Evolutionary conservation across 129 eudicot species (phyloP), one percentile per base, ranked within the genome.

Genomic region (Smallanthus sonchifolius): DNA sequence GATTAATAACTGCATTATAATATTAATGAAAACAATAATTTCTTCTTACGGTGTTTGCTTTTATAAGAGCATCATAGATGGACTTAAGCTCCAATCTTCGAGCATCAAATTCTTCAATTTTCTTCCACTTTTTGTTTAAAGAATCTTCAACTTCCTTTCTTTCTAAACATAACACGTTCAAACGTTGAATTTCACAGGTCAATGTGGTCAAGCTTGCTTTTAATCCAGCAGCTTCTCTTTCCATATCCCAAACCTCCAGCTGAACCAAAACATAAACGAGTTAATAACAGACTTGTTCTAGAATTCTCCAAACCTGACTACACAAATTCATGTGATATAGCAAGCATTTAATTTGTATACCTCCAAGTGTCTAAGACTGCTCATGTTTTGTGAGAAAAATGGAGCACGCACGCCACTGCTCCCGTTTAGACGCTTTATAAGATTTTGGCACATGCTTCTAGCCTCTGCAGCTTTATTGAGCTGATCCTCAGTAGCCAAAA

Each of bases 391-490:
- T 44, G 93, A 88, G 10, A 83, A 75, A 36, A 81, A 81, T 35
- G 89, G 74, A 61, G 87, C 75, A 32, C 36, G 15, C 63, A 20
- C 2, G 70, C 82, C 97, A 49, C 77, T 83, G 73, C 75, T 80
- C 81, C 98, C 97, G 20, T 62, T 80, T 44, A 91, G 84, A 52
- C 97, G 97, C 68, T 79, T 85, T 66, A 88, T 68, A 60, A 95
- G 94, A 72, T 82, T 84, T 70, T 91, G 90, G 48, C 85, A 87
- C 71, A 32, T 38, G 51, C 62, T 88, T 73, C 88, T 85, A 60
- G 99, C 99, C 74, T 94, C 99, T 59, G 96, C 92, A 76, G 94
- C 99, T 86, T 87, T 91, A 80, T 95, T 95, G 16, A 88, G 86
- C 54, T 94, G 90, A 88, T 95, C 97, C 81, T 95, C 99, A 75